These are phyloP conservation scores for Pythium myriotylum DNA, from an alignment of 352 stramenopile species.

Conservation along the genomic window DNA sequence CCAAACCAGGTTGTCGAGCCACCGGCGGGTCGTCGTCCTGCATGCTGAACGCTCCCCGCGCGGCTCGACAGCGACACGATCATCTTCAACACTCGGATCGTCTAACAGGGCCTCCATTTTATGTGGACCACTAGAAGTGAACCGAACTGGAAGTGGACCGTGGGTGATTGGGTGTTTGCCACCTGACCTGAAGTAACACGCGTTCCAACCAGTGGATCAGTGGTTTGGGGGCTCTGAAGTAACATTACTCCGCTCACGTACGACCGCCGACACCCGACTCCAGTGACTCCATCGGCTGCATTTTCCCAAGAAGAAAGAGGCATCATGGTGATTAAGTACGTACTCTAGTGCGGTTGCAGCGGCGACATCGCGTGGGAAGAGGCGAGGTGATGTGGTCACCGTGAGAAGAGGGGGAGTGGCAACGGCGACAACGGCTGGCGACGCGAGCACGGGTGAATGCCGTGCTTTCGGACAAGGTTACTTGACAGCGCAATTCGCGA, in stretches of 20 bases:
- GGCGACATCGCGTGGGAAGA: conserved; percentile 1
- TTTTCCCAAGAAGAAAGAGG: conserved; percentile 88
- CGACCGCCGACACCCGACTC: conserved; percentile 27
- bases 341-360: conserved; percentile 18
- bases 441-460: no score
- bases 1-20: no score
- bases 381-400: background rate
- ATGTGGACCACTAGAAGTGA: background rate
- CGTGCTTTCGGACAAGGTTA: no score
- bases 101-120: background rate
- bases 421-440: no score
- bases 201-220: conserved; percentile 82
- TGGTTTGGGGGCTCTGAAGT: conserved; percentile 54
- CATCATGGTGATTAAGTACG: conserved; percentile 93
- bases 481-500: no score
- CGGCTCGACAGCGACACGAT: no score
- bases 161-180: conserved; percentile 30
- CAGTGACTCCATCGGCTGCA: conserved; percentile 80
- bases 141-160: background rate
- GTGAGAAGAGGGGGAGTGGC: conserved; percentile 3
- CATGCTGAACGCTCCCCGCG: no score
- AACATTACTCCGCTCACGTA: conserved; percentile 33
- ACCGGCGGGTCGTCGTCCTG: no score
- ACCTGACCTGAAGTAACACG: conserved; percentile 50
- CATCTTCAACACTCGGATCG: no score